A percentile compares a stretch with the other conserved stretches of the same genome.
phyloP scores from a whole-genome alignment of 2,329 filamentous ascomycete genomes.

The Aureobasidium mangrovei region DNA sequence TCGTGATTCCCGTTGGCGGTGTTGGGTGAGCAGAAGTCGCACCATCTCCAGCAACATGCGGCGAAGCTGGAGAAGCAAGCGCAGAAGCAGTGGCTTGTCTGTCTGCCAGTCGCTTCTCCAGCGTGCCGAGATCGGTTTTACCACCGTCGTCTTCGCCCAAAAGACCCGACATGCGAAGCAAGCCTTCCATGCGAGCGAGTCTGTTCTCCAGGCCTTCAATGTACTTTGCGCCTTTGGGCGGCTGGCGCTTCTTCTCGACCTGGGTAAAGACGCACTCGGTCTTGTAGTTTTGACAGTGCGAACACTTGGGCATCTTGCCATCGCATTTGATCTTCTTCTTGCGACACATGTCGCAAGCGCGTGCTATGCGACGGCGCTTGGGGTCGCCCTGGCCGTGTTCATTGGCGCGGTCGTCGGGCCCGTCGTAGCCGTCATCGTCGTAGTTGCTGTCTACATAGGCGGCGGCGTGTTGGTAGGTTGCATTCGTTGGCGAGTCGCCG shows the following conservation, averaged over 20 bases:
- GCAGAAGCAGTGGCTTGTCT: constrained; percentile 22
- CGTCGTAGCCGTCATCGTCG: constrained; percentile 22
- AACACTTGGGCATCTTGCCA: constrained; percentile 88
- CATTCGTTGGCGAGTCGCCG: constrained; percentile 2
- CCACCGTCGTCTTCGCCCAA: constrained; percentile 78
- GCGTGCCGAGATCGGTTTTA: constrained; percentile 74
- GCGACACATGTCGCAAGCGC: constrained; percentile 91
- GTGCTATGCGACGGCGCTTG: constrained; percentile 80
- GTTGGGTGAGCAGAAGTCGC: constrained; percentile 34
- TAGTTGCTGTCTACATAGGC: constrained; percentile 15
- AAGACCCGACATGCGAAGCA: constrained; percentile 77
- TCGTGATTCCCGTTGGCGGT: constrained; percentile 39
- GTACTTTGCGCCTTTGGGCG: constrained; percentile 96
- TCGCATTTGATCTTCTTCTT: constrained; percentile 98
- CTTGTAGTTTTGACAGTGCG: constrained; percentile 96
- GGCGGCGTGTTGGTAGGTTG: constrained; percentile 9
- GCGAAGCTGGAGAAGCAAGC: constrained; percentile 11
- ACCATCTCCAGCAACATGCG: constrained; percentile 6
- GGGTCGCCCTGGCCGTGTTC: constrained; percentile 48
- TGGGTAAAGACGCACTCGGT: constrained; percentile 96
- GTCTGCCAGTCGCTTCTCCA: constrained; percentile 67
- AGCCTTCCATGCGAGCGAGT: constrained; percentile 87
- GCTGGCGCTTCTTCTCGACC: constrained; percentile 96
- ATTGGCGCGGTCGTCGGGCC: constrained; percentile 39
- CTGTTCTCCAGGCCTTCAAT: constrained; percentile 95